Evolutionary conservation across 345 rosid genomes (phyloP).

Genomic region (Rhizophora mangle): DNA sequence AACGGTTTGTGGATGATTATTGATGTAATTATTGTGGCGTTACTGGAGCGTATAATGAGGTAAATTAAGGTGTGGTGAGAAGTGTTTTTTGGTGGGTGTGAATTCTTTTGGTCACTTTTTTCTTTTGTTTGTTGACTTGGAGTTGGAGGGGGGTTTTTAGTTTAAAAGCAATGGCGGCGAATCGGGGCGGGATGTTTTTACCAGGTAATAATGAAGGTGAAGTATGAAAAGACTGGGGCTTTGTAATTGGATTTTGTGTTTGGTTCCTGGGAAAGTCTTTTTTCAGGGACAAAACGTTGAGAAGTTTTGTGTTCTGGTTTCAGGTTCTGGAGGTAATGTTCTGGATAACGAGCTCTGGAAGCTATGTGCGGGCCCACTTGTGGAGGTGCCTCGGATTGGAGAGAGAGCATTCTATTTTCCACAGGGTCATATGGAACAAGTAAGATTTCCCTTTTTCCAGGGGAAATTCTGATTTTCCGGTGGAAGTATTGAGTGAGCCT

Average conservation of each 20-base stretch:
- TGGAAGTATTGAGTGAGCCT: not conserved
- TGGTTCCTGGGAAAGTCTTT: constrained; percentile 7
- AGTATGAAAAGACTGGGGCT: constrained; percentile 7
- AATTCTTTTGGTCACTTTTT: constrained; percentile 2
- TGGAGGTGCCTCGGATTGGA: constrained; percentile 62
- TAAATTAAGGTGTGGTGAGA: constrained; percentile 1
- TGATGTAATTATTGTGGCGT: constrained; percentile 16
- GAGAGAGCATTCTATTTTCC: constrained; percentile 84
- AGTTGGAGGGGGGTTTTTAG: constrained; percentile 4
- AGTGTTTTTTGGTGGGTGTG: not conserved
- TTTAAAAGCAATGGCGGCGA: constrained; percentile 41
- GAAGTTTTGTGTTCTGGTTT: constrained; percentile 14
- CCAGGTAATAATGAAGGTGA: constrained; percentile 31
- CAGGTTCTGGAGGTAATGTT: constrained; percentile 46
- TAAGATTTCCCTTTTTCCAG: constrained; percentile 16
- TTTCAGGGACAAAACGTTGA: constrained; percentile 15
- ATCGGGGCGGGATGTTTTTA: constrained; percentile 45
- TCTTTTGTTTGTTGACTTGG: not conserved
- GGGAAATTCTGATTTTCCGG: not conserved
- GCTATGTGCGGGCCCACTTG: constrained; percentile 81
- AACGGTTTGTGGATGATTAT: constrained; percentile 6
- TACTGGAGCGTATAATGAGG: constrained; percentile 15
- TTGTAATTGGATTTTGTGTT: constrained; percentile 7
- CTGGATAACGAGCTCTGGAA: constrained; percentile 80
- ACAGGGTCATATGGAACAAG: constrained; percentile 98